These are phyloP conservation scores for Plectranthus barbatus DNA, from an alignment of 257 asterid species.

Conservation along the genomic window DNA sequence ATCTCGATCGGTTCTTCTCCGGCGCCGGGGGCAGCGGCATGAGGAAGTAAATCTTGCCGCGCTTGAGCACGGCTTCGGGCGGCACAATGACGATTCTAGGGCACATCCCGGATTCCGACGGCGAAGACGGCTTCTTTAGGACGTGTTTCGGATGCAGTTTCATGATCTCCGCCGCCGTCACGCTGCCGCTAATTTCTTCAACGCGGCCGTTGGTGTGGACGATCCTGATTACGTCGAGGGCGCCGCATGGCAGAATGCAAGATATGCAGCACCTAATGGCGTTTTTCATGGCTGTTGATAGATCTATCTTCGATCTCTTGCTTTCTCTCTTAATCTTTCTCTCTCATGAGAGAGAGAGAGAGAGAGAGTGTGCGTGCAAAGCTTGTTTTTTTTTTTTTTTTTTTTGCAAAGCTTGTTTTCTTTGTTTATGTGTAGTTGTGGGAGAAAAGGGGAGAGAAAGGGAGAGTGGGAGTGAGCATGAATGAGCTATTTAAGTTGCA, in stretches of 20 bases:
- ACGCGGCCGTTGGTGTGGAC: too few relatives aligned
- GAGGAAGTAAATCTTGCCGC: constrained; percentile 91
- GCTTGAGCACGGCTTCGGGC: constrained; percentile 72
- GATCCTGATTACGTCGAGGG: constrained; percentile 84
- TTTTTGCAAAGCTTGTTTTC: neutral
- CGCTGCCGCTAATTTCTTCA: constrained; percentile 65
- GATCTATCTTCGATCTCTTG: neutral
- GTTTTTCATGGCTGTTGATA: constrained; percentile 45
- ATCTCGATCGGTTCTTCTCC: constrained; percentile 27
- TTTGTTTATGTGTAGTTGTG: constrained; percentile 3
- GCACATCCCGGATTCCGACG: too few relatives aligned
- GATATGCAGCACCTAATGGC: constrained; percentile 90
- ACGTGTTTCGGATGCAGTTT: constrained; percentile 77
- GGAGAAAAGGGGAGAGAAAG: too few relatives aligned
- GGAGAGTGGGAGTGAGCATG: constrained; percentile 21
- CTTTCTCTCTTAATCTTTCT: neutral
- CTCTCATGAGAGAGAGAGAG: constrained; percentile 3
- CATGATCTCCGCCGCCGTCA: constrained; percentile 74
- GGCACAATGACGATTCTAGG: constrained; percentile 64
- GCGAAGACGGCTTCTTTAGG: constrained; percentile 69
- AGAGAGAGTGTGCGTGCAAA: constrained; percentile 3
- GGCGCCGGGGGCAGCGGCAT: constrained; percentile 55
- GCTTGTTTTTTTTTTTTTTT: constrained; percentile 18
- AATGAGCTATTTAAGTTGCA: constrained; percentile 13
- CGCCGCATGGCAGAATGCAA: constrained; percentile 95